Evolutionary conservation across 441 rosid species (phyloP), one percentile per base, ranked within the genome.

Genomic region (Adansonia rubrostipa): DNA sequence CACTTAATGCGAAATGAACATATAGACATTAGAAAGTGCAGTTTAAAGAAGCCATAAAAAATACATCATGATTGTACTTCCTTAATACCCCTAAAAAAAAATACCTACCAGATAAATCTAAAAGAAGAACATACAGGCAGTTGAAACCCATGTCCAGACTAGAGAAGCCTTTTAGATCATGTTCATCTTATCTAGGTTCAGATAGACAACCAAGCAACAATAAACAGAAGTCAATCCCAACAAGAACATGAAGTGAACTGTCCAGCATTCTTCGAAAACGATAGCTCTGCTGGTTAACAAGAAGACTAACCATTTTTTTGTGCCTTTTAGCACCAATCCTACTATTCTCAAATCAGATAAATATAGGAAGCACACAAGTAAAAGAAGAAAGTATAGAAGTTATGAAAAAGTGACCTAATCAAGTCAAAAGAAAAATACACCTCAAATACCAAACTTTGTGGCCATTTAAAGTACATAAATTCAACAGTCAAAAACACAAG

Each of bases 1-100:
- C 78, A 13, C 79, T 71, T 17, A 42, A 45, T 24, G 80, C 36
- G 19, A 70, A 76, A 78, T 44, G 54, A 79, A 65, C 40, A 36
- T 36, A 36, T 36, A 36, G 40, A 36, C 40, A 36, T 4, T 36
- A 36, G 40, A 36, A 36, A 36, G 40, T 36, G 40, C 40, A 36
- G 40, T 36, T 36, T 36, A 36, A 36, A 36, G 40, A 36, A 36
- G 40, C 40, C 40, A 36, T 36, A 36, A 36, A 36, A 36, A 36
- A 36, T 36, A 36, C 40, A 36, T 36, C 40, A 36, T 36, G 40
- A 36, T 36, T 36, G 40, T 36, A 36, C 40, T 36, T 36, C 40
- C 40, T 4, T 36, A 36, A 36, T 36, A 36, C 40, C 40, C 40
- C 5, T 28, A n/a, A 36, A 36, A 3, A 20, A 58, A 58, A 58